These are phyloP conservation scores for Hypoxylon lenormandii DNA, from an alignment of 495 filamentous ascomycete species.

Conservation along the genomic window DNA sequence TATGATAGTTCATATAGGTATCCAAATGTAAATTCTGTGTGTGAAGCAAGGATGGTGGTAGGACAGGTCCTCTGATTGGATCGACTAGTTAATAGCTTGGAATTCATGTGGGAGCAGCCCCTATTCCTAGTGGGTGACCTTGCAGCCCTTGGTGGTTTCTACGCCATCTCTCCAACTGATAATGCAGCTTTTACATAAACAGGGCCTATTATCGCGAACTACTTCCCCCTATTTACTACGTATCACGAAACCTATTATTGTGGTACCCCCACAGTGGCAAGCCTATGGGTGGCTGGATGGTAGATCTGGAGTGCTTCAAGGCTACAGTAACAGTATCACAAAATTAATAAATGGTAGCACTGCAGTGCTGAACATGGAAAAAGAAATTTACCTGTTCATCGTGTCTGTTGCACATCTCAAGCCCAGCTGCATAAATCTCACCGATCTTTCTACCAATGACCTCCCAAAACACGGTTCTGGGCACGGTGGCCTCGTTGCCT, in stretches of 20 bases:
- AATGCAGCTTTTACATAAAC: background rate
- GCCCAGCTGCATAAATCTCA: no score
- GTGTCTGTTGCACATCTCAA: background rate
- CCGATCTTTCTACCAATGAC: conserved; percentile 21
- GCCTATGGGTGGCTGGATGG: background rate
- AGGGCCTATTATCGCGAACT: background rate
- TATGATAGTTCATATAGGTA: no score
- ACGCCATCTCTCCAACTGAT: background rate
- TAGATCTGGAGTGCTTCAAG: background rate
- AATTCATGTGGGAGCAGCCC: background rate
- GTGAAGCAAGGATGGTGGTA: background rate
- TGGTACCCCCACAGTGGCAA: background rate
- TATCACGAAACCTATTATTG: background rate
- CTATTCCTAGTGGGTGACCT: background rate
- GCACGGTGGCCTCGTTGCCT: background rate
- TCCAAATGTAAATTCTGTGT: background rate
- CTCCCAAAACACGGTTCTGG: background rate
- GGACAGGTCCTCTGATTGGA: background rate
- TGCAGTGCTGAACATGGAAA: background rate
- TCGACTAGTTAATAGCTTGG: background rate
- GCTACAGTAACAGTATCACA: background rate
- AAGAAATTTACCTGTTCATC: background rate
- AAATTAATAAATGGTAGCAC: background rate
- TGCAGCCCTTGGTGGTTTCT: background rate
- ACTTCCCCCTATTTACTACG: background rate